Percentiles rank a stretch among this genome's conserved stretches.
phyloP scores from a whole-genome alignment of 805 yeast genomes.

The Yamadazyma sp. region DNA sequence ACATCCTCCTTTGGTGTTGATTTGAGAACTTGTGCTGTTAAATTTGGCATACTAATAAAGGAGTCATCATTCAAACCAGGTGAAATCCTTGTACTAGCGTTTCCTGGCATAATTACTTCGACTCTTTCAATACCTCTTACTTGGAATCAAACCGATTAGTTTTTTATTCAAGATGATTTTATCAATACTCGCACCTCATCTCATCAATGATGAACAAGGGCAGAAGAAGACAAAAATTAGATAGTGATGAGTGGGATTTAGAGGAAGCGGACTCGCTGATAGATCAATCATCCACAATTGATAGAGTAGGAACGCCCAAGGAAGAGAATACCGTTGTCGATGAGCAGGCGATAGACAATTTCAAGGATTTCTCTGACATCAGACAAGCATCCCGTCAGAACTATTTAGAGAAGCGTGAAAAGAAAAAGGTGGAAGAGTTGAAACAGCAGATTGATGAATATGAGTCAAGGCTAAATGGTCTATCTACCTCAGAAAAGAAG shows the following conservation, averaged over 20 bases:
- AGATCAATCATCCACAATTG: too few species aligned
- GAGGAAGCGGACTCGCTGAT: too few species aligned
- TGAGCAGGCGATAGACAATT: too few species aligned
- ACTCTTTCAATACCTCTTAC: too few species aligned
- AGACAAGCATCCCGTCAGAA: conserved; percentile 20
- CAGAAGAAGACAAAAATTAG: conserved; percentile 12
- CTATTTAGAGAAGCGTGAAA: conserved; percentile 21
- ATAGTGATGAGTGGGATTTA: conserved; percentile 17
- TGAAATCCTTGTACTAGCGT: conserved; percentile 3
- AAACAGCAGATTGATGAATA: conserved; percentile 15
- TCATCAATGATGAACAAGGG: conserved; percentile 3
- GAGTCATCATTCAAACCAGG: conserved; percentile 2
- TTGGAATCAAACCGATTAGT: background rate
- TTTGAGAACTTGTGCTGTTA: background rate
- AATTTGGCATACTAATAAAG: background rate
- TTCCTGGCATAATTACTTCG: too few species aligned
- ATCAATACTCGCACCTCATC: conserved; percentile 4
- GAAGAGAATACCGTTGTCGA: too few species aligned
- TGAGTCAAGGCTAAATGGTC: background rate
- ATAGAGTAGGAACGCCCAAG: too few species aligned
- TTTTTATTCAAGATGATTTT: conserved; percentile 1
- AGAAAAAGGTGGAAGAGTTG: conserved; percentile 17
- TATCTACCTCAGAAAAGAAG: conserved; percentile 12
- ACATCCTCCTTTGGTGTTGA: conserved; percentile 2
- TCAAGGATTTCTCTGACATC: too few species aligned